Conservation (phyloP, 2,329 filamentous ascomycete genomes). For the Trematosphaeria pertusa region DNA sequence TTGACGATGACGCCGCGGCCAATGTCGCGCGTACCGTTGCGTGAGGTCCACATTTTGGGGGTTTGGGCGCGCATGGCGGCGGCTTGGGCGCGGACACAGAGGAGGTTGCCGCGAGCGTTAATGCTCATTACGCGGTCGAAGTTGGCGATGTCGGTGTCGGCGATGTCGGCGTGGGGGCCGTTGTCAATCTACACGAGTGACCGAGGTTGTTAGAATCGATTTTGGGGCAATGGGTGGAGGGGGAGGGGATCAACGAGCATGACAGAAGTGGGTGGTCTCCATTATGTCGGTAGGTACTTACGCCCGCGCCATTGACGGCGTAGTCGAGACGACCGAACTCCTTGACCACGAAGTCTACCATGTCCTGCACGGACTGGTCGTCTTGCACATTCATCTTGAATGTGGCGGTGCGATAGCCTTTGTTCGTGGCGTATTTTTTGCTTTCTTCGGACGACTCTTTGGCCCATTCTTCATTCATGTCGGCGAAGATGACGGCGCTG, state of each 20-base stretch:
- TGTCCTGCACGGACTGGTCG: constrained; percentile 30
- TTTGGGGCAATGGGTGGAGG: background rate
- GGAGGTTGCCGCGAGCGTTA: constrained; percentile 16
- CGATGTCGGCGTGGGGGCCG: constrained; percentile 9
- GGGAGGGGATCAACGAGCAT: background rate
- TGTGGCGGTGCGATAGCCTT: constrained; percentile 6
- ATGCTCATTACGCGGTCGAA: constrained; percentile 17
- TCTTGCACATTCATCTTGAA: constrained; percentile 14
- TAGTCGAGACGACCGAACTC: constrained; percentile 60
- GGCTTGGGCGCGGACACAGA: constrained; percentile 51
- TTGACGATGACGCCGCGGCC: constrained; percentile 27
- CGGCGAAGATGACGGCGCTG: constrained; percentile 23
- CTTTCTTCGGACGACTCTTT: constrained; percentile 12
- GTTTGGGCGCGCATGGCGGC: constrained; percentile 55
- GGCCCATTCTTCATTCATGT: constrained; percentile 13
- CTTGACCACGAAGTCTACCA: constrained; percentile 45
- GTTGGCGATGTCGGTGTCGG: constrained; percentile 15
- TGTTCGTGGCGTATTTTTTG: constrained; percentile 10
- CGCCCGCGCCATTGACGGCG: constrained; percentile 61
- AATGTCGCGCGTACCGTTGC: constrained; percentile 12
- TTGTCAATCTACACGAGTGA: constrained; percentile 12
- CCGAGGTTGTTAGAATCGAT: background rate
- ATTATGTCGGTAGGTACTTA: constrained; percentile 29
- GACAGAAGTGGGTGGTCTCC: background rate
- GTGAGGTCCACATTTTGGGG: constrained; percentile 7